A percentile compares a stretch with the other conserved stretches of the same genome.
phyloP scores from a whole-genome alignment of 257 asterid genomes.

The Jacaranda copaia region DNA sequence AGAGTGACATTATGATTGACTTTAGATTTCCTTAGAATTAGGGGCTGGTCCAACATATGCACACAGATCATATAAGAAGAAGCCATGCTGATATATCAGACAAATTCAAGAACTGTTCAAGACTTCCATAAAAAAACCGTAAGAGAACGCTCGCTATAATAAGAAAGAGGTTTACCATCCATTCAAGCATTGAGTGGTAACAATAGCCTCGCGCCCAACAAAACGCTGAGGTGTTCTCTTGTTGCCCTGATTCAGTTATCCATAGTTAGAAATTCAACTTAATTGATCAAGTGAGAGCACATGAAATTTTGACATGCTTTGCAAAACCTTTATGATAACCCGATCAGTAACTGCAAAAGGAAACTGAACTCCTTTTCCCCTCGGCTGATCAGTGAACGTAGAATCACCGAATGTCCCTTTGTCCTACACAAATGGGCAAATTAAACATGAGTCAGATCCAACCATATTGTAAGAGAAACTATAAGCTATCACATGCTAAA shows the following conservation, averaged over 20 bases:
- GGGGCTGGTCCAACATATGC: too few species aligned
- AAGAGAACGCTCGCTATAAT: conserved; percentile 21
- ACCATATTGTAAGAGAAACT: not conserved
- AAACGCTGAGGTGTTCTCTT: conserved; percentile 96
- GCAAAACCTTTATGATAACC: conserved; percentile 82
- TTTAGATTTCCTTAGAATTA: too few species aligned
- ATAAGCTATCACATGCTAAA: conserved; percentile 4
- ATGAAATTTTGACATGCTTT: conserved; percentile 30
- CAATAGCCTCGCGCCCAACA: conserved; percentile 95
- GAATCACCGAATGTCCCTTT: conserved; percentile 71
- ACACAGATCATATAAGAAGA: too few species aligned
- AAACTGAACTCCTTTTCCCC: conserved; percentile 89
- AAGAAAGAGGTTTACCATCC: conserved; percentile 71
- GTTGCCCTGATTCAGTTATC: conserved; percentile 76
- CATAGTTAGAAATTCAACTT: conserved; percentile 41
- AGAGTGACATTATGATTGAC: too few species aligned
- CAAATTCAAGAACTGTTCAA: not conserved
- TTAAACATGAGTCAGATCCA: conserved; percentile 15
- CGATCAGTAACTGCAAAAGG: conserved; percentile 87
- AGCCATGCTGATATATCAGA: too few species aligned
- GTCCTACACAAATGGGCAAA: conserved; percentile 55
- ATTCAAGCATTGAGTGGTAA: conserved; percentile 90
- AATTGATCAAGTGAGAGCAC: conserved; percentile 35
- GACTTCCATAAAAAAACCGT: not conserved
- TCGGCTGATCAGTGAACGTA: conserved; percentile 52